Percentiles rank a stretch among this genome's conserved stretches.
These are phyloP conservation scores for Aquilaria sinensis DNA, from an alignment of 345 rosid genomes.

Conservation along the genomic window DNA sequence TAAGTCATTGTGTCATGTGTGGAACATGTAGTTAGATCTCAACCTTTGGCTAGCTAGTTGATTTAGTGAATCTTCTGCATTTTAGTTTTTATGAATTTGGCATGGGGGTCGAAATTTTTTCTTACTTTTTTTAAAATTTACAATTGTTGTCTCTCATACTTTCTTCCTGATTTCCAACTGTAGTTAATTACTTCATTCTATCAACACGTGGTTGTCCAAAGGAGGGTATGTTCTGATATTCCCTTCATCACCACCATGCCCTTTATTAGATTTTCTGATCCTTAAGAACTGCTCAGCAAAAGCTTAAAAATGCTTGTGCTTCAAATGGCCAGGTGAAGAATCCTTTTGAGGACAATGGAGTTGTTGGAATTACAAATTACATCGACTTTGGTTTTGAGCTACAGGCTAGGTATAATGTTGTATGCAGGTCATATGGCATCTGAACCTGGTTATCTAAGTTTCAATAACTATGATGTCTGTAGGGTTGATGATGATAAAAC, in stretches of 20 bases:
- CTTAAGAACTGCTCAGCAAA: neutral
- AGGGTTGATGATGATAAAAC: conserved; percentile 56
- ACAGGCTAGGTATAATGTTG: conserved; percentile 54
- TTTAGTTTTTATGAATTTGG: too few species aligned
- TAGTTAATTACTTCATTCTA: conserved; percentile 89
- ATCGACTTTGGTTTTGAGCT: conserved; percentile 90
- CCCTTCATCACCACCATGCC: neutral
- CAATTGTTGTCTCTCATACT: neutral
- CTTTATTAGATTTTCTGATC: too few species aligned
- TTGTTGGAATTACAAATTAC: conserved; percentile 93
- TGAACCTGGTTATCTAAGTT: conserved; percentile 13
- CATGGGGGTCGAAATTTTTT: too few species aligned
- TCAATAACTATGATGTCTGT: conserved; percentile 9
- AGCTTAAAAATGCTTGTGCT: conserved; percentile 8
- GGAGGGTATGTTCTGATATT: conserved; percentile 57
- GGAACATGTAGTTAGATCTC: too few species aligned
- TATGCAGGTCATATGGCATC: neutral
- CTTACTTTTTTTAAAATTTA: too few species aligned
- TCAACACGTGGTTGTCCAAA: conserved; percentile 87
- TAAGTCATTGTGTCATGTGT: too few species aligned
- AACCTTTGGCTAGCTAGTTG: too few species aligned
- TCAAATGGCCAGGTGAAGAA: conserved; percentile 66
- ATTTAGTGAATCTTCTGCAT: too few species aligned
- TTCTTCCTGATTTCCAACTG: conserved; percentile 22
- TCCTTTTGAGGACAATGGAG: conserved; percentile 67